phyloP scores from a whole-genome alignment of 129 eudicot genomes.

The Smallanthus sonchifolius region DNA sequence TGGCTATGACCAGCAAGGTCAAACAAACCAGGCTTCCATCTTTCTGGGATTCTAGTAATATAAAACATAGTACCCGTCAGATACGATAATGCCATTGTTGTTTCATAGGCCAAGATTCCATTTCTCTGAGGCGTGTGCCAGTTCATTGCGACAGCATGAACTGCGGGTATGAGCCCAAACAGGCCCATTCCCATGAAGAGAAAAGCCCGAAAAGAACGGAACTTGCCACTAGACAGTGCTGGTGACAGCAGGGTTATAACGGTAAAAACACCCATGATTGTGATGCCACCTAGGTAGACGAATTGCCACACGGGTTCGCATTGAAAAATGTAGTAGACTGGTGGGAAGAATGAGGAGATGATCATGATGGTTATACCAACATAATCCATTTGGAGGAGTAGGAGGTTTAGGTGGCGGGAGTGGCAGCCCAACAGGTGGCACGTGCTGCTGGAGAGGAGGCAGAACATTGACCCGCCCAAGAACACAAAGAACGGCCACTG shows the following conservation, averaged over 20 bases:
- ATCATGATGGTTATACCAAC: constrained; percentile 75
- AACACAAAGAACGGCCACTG: constrained; percentile 79
- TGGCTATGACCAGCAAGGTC: constrained; percentile 87
- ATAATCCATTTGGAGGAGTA: constrained; percentile 64
- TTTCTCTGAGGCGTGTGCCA: constrained; percentile 68
- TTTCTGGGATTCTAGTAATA: constrained; percentile 66
- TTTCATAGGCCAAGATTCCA: constrained; percentile 56
- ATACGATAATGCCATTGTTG: constrained; percentile 64
- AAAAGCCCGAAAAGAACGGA: constrained; percentile 53
- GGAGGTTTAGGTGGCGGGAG: constrained; percentile 51
- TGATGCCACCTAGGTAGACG: constrained; percentile 59
- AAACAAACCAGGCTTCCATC: constrained; percentile 81
- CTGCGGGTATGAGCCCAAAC: constrained; percentile 65
- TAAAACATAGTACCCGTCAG: constrained; percentile 64
- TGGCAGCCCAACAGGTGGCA: constrained; percentile 91
- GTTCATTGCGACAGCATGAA: constrained; percentile 54
- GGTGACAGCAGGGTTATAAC: constrained; percentile 63
- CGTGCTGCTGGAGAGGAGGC: constrained; percentile 77
- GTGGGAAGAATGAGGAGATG: constrained; percentile 79
- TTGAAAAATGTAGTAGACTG: constrained; percentile 31
- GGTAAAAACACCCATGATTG: constrained; percentile 59
- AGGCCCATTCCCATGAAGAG: constrained; percentile 78
- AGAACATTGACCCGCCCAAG: constrained; percentile 76
- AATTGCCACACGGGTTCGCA: constrained; percentile 76
- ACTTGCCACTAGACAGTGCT: constrained; percentile 51